phyloP scores from a whole-genome alignment of 176 grass and related monocot species.

The sorghum (Sorghum bicolor) region DNA sequence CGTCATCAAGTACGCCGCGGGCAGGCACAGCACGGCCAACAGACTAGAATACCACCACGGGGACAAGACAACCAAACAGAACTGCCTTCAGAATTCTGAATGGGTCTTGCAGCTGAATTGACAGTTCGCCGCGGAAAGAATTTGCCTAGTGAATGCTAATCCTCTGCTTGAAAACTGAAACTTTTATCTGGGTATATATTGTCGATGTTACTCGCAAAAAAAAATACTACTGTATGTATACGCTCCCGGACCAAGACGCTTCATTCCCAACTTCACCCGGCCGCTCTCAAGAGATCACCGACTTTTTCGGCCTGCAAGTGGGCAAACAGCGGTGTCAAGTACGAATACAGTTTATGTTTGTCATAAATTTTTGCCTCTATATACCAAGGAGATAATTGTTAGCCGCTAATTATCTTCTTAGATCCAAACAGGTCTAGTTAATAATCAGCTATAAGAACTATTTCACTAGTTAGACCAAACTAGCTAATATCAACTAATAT shows the following conservation, averaged over 20 bases:
- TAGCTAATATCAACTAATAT: too few relatives aligned
- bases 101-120: background rate
- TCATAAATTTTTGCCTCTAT: too few relatives aligned
- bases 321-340: background rate
- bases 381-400: too few relatives aligned
- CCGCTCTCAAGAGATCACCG: conserved; percentile 7
- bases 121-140: conserved; percentile 27
- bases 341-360: background rate
- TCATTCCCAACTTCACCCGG: conserved; percentile 45
- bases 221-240: conserved; percentile 34
- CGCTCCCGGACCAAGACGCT: conserved; percentile 61
- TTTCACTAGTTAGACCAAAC: too few relatives aligned
- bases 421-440: too few relatives aligned
- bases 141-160: conserved; percentile 1
- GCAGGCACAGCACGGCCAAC: background rate
- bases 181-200: conserved; percentile 10
- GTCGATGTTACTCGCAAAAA: conserved; percentile 17
- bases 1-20: background rate
- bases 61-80: background rate
- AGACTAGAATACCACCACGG: background rate
- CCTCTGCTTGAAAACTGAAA: conserved; percentile 30
- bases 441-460: too few relatives aligned
- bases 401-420: too few relatives aligned
- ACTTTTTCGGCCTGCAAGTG: conserved; percentile 12
- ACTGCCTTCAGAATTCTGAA: background rate